These are phyloP conservation scores for Cladosporium sp. DNA, from an alignment of 2,329 filamentous ascomycete genomes.

Conservation along the genomic window DNA sequence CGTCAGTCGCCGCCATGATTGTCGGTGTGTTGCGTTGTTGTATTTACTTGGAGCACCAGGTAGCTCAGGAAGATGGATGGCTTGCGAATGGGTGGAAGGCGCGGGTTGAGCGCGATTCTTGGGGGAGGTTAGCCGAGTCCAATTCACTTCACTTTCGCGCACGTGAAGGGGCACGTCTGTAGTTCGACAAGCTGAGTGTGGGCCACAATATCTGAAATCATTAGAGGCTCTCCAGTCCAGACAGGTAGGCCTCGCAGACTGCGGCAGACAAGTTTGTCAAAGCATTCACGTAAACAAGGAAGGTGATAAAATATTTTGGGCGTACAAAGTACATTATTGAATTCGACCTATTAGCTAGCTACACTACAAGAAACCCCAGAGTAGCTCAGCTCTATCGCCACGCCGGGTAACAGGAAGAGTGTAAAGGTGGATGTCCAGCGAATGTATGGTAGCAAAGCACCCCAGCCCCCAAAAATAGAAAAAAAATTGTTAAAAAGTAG, in stretches of 20 bases:
- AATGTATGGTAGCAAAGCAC: neutral
- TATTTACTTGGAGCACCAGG: neutral
- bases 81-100: neutral
- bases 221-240: no score
- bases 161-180: no score
- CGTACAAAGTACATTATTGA: conserved; percentile 10
- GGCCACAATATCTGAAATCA: no score
- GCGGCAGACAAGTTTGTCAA: no score
- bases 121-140: neutral
- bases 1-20: conserved; percentile 54
- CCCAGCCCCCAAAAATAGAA: no score
- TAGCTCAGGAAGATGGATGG: neutral
- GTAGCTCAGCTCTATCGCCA: neutral
- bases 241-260: no score
- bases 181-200: no score
- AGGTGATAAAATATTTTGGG: neutral
- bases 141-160: neutral
- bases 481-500: neutral
- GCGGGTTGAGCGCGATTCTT: neutral
- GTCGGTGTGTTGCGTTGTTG: neutral
- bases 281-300: no score
- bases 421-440: conserved; percentile 1
- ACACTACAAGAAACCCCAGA: neutral
- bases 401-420: neutral
- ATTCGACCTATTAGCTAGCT: conserved; percentile 5